Base-by-base conservation (phyloP, 805 yeast species). In the Barnettozyma sp. region DNA sequence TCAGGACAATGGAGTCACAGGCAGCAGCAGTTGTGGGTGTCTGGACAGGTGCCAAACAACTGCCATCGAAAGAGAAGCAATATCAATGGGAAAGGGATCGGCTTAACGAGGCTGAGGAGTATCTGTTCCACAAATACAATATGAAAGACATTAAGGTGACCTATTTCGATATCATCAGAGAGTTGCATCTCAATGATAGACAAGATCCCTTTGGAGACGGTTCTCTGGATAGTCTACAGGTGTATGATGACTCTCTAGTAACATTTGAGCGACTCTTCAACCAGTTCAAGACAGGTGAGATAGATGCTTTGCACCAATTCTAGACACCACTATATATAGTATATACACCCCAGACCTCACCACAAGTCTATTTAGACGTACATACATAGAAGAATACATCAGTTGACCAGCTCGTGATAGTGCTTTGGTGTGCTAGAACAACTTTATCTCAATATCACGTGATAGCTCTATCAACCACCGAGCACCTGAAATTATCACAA, bases 11-110 rank as follows among this genome's bases (percentile, higher is more conserved):
- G 43, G 80, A 74, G 45, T 58, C 68, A 2, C 55, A 62, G 31
- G 72, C 76, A 2, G 69, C 74, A n/a, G 76, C 77, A 0, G 56
- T 73, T 33, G 73, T 75, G 12, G 78, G 78, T n/a, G 68, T 71
- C 4, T 73, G 76, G 74, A 59, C 73, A 2, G 63, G 63, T 12
- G 56, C 56, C 20, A 55, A 50, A 18, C 11, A 42, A 9, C 48
- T 71, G 18, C 78, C 78, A 1, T 28, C 62, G 0, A 41, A 48
- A 12, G 60, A 60, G 19, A 68, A 63, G 17, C 74, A 70, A 46
- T 38, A 35, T 14, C 38, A 46, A 7, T 65, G 69, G 65, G 64
- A 58, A 22, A 15, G 39, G 7, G 36, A 50, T 7, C 45, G 60
- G 30, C 34, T 59, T 20, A 32, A 34, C 3, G 42, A 43, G 11